phyloP scores from a whole-genome alignment of 176 grass and related monocot species.

The Eremochloa ophiuroides region DNA sequence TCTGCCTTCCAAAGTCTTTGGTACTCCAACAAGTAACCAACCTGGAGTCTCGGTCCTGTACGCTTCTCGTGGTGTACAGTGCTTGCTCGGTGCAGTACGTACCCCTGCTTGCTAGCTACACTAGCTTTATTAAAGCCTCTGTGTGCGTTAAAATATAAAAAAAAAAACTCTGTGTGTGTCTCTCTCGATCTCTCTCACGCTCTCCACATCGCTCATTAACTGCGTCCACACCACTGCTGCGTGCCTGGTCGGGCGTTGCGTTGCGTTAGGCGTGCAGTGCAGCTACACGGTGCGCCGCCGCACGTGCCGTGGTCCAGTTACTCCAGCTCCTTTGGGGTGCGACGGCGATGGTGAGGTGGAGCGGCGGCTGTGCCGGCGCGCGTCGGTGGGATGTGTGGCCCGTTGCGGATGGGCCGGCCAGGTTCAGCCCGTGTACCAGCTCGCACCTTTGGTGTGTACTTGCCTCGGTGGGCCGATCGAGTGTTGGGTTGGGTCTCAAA shows the following conservation, averaged over 20 bases:
- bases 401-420: background rate
- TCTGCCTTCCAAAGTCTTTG: no score
- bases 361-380: background rate
- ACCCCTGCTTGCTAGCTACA: no score
- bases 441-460: no score
- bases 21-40: no score
- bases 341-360: background rate
- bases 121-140: no score
- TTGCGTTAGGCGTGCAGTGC: background rate
- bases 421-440: background rate
- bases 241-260: background rate
- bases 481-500: no score
- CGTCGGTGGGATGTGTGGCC: background rate
- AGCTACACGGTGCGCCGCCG: background rate
- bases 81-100: background rate
- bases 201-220: background rate
- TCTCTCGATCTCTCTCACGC: no score
- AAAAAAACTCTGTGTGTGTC: no score
- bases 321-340: no score
- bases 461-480: no score
- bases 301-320: background rate
- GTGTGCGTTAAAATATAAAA: no score
- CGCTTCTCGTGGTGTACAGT: background rate
- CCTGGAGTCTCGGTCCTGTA: background rate
- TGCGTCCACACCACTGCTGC: background rate